A percentile compares a stretch with the other conserved stretches of the same genome.
Evolutionary conservation across 148 eudicot genomes (phyloP).

Genomic region (Agrostemma githago): DNA sequence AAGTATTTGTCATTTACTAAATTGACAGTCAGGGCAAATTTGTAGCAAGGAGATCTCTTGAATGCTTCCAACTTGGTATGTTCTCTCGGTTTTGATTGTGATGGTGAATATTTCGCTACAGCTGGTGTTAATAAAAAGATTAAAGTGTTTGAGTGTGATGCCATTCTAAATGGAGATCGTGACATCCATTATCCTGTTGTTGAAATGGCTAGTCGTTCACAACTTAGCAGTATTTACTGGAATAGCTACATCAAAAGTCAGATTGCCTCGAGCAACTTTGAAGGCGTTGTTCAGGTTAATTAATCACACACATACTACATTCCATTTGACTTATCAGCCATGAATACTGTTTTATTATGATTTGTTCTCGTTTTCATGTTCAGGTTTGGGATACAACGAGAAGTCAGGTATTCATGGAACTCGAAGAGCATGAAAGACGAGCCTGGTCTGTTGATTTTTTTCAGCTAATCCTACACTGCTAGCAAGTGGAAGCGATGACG

Average conservation of each 20-base stretch:
- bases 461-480: slow-evolving; percentile 74
- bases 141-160: too few species aligned
- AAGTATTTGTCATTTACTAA: slow-evolving; percentile 70
- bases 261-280: too few species aligned
- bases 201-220: too few species aligned
- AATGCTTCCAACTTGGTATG: slow-evolving; percentile 87
- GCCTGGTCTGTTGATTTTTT: too few species aligned
- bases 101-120: slow-evolving; percentile 86
- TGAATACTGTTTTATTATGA: slow-evolving; percentile 5
- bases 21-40: slow-evolving; percentile 75
- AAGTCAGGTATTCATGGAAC: too few species aligned
- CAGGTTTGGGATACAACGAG: slow-evolving; percentile 37
- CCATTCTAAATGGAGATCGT: too few species aligned
- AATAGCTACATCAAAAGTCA: too few species aligned
- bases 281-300: too few species aligned
- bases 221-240: too few species aligned
- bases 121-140: slow-evolving; percentile 59
- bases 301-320: too few species aligned
- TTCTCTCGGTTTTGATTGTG: slow-evolving; percentile 84
- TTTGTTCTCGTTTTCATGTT: slow-evolving; percentile 8
- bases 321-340: not conserved
- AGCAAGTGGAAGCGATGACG: slow-evolving; percentile 95
- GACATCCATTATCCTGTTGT: too few species aligned
- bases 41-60: slow-evolving; percentile 90
- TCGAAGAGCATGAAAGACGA: too few species aligned